These are phyloP conservation scores for Penicillium sp. DNA, from an alignment of 2,329 filamentous ascomycete genomes.

Conservation along the genomic window DNA sequence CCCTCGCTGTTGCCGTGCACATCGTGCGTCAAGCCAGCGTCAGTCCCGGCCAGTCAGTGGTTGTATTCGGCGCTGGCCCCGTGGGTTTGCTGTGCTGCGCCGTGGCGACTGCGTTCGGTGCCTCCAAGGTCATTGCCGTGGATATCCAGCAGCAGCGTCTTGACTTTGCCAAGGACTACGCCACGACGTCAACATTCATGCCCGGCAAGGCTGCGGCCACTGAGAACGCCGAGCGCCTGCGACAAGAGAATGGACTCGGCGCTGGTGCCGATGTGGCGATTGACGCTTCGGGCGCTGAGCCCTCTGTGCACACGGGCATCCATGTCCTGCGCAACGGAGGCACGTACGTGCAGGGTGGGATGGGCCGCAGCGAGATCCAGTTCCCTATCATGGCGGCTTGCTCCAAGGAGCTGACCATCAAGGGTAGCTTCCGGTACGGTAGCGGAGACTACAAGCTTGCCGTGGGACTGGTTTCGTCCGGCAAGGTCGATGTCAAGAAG, in stretches of 20 bases:
- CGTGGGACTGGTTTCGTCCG: constrained; percentile 69
- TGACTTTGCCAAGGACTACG: constrained; percentile 72
- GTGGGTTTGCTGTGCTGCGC: constrained; percentile 85
- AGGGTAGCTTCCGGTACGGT: constrained; percentile 86
- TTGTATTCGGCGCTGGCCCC: constrained; percentile 83
- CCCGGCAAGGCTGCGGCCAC: constrained; percentile 62
- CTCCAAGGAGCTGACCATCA: constrained; percentile 81
- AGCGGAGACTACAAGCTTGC: constrained; percentile 84
- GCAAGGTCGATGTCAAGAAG: constrained; percentile 71
- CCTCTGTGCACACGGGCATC: constrained; percentile 71
- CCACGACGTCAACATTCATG: constrained; percentile 55
- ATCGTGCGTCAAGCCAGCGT: constrained; percentile 72
- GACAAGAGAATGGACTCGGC: constrained; percentile 61
- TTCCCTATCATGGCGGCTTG: constrained; percentile 92
- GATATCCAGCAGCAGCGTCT: constrained; percentile 81
- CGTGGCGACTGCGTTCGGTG: constrained; percentile 82
- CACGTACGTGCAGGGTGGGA: constrained; percentile 80
- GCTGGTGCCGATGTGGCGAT: constrained; percentile 73
- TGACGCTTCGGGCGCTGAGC: constrained; percentile 75
- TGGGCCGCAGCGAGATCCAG: constrained; percentile 82
- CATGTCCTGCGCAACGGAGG: constrained; percentile 70
- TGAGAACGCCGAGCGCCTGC: constrained; percentile 71
- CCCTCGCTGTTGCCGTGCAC: constrained; percentile 81
- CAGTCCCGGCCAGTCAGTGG: constrained; percentile 70
- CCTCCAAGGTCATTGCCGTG: constrained; percentile 76